Percentiles rank a stretch among this genome's conserved stretches.
Conservation (phyloP, 352 stramenopile genomes). For the Phytophthora foliorum region DNA sequence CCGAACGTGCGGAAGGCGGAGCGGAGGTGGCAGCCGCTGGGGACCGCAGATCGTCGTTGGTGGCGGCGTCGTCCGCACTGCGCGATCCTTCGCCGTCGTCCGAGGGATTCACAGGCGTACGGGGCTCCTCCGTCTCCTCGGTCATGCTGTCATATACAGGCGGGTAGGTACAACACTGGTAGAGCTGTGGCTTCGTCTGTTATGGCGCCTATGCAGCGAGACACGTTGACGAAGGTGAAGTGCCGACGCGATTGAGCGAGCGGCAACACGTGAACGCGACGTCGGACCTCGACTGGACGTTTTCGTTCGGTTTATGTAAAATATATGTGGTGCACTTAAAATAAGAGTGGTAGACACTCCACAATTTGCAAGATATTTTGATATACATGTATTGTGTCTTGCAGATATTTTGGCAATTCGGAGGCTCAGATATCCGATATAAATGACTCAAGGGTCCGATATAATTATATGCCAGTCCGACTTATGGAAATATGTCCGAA, state of each 20-base stretch:
- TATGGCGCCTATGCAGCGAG: slow-evolving; percentile 2
- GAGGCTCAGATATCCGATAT: too few species aligned
- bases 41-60: slow-evolving; percentile 23
- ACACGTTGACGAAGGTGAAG: slow-evolving; percentile 23
- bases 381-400: too few species aligned
- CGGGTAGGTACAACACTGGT: slow-evolving; percentile 8
- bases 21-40: slow-evolving; percentile 17
- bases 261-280: slow-evolving; percentile 20
- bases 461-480: too few species aligned
- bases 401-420: too few species aligned
- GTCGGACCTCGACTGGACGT: slow-evolving; percentile 18
- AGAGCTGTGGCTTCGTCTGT: slow-evolving; percentile 15
- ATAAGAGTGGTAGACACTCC: not conserved
- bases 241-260: slow-evolving; percentile 16
- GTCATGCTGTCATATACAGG: slow-evolving; percentile 40
- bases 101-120: slow-evolving; percentile 23
- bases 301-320: not conserved
- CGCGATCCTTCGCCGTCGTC: slow-evolving; percentile 33
- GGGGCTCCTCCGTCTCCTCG: slow-evolving; percentile 24
- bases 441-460: too few species aligned
- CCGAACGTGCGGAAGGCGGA: too few species aligned
- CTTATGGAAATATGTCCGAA: too few species aligned
- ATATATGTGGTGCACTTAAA: not conserved
- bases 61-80: slow-evolving; percentile 20
- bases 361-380: too few species aligned